Base-by-base conservation (phyloP, 768 basidiomycete species). In the Mycena haematopus region DNA sequence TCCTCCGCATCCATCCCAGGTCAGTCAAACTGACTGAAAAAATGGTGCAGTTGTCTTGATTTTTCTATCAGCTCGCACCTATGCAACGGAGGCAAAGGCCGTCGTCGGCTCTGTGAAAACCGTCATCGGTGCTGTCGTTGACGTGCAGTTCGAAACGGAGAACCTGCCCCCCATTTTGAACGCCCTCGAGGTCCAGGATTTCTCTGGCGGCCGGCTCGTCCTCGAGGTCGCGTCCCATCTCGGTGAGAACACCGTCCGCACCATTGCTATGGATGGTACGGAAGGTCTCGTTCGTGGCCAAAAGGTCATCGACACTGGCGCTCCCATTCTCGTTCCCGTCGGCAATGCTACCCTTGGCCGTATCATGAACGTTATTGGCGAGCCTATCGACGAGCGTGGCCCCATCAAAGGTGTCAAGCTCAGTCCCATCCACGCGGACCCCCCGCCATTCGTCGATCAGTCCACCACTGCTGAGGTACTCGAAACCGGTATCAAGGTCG, bases 311-410 rank as follows among this genome's bases (percentile, higher is more conserved):
- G 97, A 99, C 80, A 97, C 96, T 40, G 97, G 97, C 76, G 83
- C 90, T 53, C 97, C 97, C 78, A 99, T 99, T 80, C 84, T 85
- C 80, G 93, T 99, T 66, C 97, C 97, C 69, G 97, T 99, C 73
- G 97, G 97, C 67, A 87, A 86, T 65, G 93, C 86, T 61, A 96
- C 93, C 60, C 90, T 99, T 62, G 97, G 97, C 52, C 95, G 97
- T 74, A 99, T 99, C 86, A 99, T 99, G 95, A 99, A 99, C 80
- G 97, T 99, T 80, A 99, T 99, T 80, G 97, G 97, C 73, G 96
- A 99, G 78, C 95, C 97, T 75, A 99, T 99, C 77, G 97, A 99
- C 79, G 96, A 99, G 79, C 95, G 97, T 82, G 97, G 97, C 63
- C 96, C 96, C 68, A 98, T 99, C 83, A 91, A 93, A 79, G 96